Evolutionary conservation across 192 early-diverging fungal genomes (phyloP).

Genomic region (Backusella circina): DNA sequence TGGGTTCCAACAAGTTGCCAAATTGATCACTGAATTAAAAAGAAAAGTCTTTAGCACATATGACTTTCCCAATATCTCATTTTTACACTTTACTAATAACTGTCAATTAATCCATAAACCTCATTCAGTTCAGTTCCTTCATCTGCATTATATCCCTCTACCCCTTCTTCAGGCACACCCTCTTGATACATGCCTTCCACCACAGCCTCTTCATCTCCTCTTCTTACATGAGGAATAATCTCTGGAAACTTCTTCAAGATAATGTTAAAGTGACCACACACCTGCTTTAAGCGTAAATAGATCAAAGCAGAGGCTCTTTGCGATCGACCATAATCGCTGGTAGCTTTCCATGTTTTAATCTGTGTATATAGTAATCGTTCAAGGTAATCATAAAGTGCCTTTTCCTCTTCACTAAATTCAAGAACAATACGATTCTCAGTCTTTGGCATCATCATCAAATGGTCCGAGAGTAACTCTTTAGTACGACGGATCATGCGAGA

Average conservation of each 20-base stretch:
- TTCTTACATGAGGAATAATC: neutral
- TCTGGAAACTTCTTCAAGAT: constrained; percentile 15
- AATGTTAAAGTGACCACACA: constrained; percentile 11
- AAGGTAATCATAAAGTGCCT: constrained; percentile 24
- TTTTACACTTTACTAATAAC: constrained; percentile 13
- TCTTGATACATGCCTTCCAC: neutral
- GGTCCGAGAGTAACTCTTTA: neutral
- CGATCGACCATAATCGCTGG: neutral
- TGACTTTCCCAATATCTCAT: neutral
- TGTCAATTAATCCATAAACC: neutral
- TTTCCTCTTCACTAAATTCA: constrained; percentile 13
- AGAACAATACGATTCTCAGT: constrained; percentile 7
- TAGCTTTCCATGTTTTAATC: neutral
- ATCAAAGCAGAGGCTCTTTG: neutral
- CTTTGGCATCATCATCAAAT: constrained; percentile 12
- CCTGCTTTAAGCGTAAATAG: constrained; percentile 23
- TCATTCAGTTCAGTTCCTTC: constrained; percentile 4
- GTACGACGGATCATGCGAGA: constrained; percentile 23
- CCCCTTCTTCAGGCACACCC: neutral
- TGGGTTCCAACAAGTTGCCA: neutral
- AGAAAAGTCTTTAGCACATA: neutral
- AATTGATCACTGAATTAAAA: constrained; percentile 16
- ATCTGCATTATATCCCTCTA: neutral
- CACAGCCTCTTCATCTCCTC: neutral
- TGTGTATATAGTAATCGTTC: constrained; percentile 11